These are phyloP conservation scores for Aphanomyces euteiches DNA, from an alignment of 352 stramenopile genomes.

Conservation along the genomic window DNA sequence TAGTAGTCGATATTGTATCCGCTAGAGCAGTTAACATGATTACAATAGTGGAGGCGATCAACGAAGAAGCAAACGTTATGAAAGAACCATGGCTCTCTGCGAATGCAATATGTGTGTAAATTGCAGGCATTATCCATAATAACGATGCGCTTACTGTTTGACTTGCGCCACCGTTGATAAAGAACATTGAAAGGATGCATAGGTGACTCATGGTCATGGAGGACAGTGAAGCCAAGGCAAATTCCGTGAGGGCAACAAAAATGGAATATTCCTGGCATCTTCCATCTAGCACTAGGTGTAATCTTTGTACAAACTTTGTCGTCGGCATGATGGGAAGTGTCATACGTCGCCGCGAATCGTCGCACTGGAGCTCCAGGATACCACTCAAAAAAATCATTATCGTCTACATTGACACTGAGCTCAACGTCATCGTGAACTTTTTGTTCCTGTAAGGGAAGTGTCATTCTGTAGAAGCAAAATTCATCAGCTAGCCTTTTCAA, in stretches of 20 bases:
- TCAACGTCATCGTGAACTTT: not conserved
- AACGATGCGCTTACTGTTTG: not conserved
- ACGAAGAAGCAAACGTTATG: not conserved
- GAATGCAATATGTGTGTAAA: not conserved
- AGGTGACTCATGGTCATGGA: not conserved
- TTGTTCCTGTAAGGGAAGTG: not conserved
- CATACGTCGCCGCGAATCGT: not conserved
- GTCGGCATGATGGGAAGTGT: not conserved
- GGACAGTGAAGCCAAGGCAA: not conserved
- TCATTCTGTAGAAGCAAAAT: not conserved
- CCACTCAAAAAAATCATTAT: constrained; percentile 1
- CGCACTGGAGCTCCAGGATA: not conserved
- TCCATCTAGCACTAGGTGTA: not conserved
- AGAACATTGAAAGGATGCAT: not conserved
- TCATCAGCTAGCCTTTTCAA: not conserved
- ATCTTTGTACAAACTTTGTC: constrained; percentile 7
- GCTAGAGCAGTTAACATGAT: not conserved
- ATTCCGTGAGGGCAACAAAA: constrained; percentile 1
- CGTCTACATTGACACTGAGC: not conserved
- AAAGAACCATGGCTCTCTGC: not conserved
- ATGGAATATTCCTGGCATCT: not conserved
- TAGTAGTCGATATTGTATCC: not conserved
- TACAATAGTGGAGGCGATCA: not conserved
- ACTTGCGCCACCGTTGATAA: not conserved
- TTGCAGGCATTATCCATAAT: not conserved